phyloP scores from a whole-genome alignment of 495 filamentous ascomycete genomes.

The Lasiosphaeris hirsuta region DNA sequence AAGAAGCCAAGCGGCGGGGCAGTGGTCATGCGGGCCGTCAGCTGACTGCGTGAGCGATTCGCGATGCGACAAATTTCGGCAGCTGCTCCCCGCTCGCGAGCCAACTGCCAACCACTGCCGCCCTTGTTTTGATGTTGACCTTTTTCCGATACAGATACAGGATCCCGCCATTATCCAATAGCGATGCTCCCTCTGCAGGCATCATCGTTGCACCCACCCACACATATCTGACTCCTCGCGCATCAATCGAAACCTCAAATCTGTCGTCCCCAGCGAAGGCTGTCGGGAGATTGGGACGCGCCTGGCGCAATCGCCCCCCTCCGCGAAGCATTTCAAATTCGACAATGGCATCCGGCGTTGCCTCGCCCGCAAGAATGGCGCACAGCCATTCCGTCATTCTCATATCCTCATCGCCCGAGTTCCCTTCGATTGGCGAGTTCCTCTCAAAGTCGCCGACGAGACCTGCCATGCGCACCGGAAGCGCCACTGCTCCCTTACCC shows the following conservation, averaged over 20 bases:
- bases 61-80: not conserved
- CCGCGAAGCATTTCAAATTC: slow-evolving; percentile 9
- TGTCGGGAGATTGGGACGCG: slow-evolving; percentile 30
- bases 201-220: no score
- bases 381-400: slow-evolving; percentile 26
- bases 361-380: slow-evolving; percentile 33
- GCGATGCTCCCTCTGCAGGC: not conserved
- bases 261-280: not conserved
- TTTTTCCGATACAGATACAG: not conserved
- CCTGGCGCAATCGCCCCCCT: slow-evolving; percentile 34
- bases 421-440: slow-evolving; percentile 43
- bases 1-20: not conserved
- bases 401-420: slow-evolving; percentile 46
- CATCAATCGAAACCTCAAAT: not conserved
- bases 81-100: not conserved
- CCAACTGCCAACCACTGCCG: not conserved
- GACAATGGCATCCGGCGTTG: slow-evolving; percentile 36
- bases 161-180: not conserved
- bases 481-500: slow-evolving; percentile 32
- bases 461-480: slow-evolving; percentile 31
- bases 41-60: slow-evolving; percentile 24
- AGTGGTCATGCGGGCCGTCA: slow-evolving; percentile 18
- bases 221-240: no score
- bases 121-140: slow-evolving; percentile 12
- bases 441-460: slow-evolving; percentile 31